phyloP scores from a whole-genome alignment of 2,329 filamentous ascomycete species.

The Penicillium freii region DNA sequence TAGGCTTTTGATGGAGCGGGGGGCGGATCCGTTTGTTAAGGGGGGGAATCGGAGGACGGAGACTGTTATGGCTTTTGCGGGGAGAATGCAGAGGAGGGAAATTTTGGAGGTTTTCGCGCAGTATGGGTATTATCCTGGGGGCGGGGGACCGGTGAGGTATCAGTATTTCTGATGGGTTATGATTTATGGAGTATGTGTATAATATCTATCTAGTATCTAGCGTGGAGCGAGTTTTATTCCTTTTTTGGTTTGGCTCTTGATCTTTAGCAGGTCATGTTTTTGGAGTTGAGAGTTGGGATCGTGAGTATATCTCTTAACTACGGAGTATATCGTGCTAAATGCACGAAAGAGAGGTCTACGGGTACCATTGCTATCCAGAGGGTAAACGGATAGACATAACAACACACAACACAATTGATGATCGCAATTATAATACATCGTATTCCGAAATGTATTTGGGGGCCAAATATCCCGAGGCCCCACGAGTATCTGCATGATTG shows the following conservation, averaged over 20 bases:
- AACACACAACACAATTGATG: too few species aligned
- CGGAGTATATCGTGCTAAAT: neutral
- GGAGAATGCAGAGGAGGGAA: neutral
- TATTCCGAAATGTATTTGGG: neutral
- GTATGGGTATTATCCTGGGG: neutral
- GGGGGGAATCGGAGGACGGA: conserved; percentile 5
- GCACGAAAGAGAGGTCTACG: too few species aligned
- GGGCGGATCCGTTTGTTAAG: conserved; percentile 14
- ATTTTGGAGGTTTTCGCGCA: neutral
- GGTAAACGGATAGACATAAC: too few species aligned
- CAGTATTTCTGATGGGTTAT: conserved; percentile 1
- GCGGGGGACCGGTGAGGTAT: neutral
- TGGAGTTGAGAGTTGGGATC: neutral
- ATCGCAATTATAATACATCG: neutral
- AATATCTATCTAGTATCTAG: neutral
- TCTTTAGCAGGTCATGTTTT: neutral
- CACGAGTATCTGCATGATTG: neutral
- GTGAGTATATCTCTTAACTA: neutral
- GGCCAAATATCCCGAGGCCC: neutral
- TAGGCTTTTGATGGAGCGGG: neutral
- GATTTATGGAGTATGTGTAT: too few species aligned
- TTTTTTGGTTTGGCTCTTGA: neutral
- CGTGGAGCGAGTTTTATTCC: neutral
- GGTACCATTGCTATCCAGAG: too few species aligned
- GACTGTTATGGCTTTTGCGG: neutral